Percentiles rank a stretch among this genome's conserved stretches.
Evolutionary conservation across 2,329 filamentous ascomycete genomes (phyloP).

Genomic region (Emericellopsis cladophorae): DNA sequence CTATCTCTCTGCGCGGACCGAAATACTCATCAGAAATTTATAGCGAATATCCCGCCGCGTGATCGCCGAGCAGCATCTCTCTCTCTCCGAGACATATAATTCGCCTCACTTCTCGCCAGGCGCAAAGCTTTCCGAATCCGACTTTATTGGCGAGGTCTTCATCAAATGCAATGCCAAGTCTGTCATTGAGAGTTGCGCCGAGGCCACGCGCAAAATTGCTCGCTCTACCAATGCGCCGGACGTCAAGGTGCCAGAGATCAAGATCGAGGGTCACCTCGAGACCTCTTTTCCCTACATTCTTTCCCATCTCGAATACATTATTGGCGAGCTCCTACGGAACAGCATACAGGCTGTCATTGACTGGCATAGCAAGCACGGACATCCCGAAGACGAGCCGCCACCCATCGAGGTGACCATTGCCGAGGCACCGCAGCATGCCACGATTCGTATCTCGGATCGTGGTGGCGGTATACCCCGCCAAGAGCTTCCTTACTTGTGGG

Average conservation of each 20-base stretch:
- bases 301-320: conserved; percentile 91
- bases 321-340: conserved; percentile 89
- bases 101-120: conserved; percentile 81
- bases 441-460: conserved; percentile 90
- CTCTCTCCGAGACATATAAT: conserved; percentile 87
- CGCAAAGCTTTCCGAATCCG: conserved; percentile 56
- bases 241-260: conserved; percentile 65
- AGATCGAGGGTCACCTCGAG: conserved; percentile 70
- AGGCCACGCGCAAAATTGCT: conserved; percentile 62
- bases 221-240: conserved; percentile 61
- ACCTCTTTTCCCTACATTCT: conserved; percentile 95
- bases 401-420: conserved; percentile 92
- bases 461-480: conserved; percentile 84
- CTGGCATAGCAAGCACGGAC: conserved; percentile 36
- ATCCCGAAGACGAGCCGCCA: conserved; percentile 36
- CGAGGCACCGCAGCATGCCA: conserved; percentile 87
- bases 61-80: conserved; percentile 94
- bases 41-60: conserved; percentile 89
- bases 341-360: conserved; percentile 89
- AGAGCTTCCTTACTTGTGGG: conserved; percentile 84
- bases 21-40: not conserved
- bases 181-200: conserved; percentile 73
- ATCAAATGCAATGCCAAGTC: conserved; percentile 84
- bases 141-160: conserved; percentile 93
- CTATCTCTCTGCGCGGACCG: not conserved